A percentile compares a stretch with the other conserved stretches of the same genome.
These are phyloP conservation scores for Eucalyptus urophylla DNA, from an alignment of 345 rosid species.

Conservation along the genomic window DNA sequence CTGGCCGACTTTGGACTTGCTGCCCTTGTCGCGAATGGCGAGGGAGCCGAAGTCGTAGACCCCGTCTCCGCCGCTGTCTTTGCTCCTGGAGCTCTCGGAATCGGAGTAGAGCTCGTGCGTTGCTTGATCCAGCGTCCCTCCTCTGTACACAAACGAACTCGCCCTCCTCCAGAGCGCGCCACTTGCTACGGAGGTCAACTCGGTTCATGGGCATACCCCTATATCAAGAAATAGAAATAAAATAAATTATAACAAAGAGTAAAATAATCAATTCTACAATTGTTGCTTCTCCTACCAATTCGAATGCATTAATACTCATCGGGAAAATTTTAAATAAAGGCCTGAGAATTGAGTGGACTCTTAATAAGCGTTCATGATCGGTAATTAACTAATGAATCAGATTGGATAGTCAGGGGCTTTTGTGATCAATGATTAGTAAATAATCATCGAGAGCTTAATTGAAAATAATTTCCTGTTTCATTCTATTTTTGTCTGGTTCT, in stretches of 20 bases:
- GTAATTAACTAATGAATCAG: too few relatives aligned
- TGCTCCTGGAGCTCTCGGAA: background rate
- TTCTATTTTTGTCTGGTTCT: too few relatives aligned
- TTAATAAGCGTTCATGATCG: background rate
- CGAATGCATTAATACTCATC: background rate
- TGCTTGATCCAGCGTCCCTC: constrained; percentile 25
- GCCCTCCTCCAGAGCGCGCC: constrained; percentile 29
- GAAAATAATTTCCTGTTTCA: too few relatives aligned
- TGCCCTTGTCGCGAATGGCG: background rate
- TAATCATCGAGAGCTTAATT: too few relatives aligned
- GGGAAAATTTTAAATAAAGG: background rate
- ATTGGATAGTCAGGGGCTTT: too few relatives aligned
- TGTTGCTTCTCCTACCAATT: background rate
- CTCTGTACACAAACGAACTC: constrained; percentile 21
- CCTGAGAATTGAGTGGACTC: background rate
- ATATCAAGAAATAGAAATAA: background rate
- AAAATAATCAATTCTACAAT: background rate
- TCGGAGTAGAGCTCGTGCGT: background rate
- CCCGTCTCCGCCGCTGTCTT: background rate
- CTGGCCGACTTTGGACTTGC: background rate
- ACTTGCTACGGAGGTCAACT: constrained; percentile 3
- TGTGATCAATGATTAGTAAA: too few relatives aligned
- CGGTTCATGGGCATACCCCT: constrained; percentile 36
- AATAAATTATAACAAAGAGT: background rate
- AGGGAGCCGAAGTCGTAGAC: background rate